Base-by-base conservation (phyloP, 2,329 filamentous ascomycete genomes). In the Neonectria faginata region DNA sequence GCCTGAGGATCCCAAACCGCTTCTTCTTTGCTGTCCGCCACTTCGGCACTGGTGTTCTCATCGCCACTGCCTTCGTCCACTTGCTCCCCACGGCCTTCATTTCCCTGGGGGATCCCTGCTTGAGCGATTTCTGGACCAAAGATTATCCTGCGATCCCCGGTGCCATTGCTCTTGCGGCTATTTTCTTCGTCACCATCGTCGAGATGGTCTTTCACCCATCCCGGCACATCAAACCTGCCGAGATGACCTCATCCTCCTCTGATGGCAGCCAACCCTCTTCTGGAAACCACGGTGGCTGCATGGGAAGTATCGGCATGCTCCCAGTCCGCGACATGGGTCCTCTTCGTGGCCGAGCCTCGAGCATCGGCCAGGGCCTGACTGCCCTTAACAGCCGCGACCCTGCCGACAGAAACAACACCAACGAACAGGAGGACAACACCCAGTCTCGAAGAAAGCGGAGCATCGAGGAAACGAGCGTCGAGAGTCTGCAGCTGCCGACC, bases 61-160 rank as follows among this genome's bases (percentile, higher is more conserved):
- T 89, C 48, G 88, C 92, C 27, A 95, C 92, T 1, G 92, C 92
- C 57, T 95, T 96, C 73, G 91, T 94, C 31, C 92, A 94, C 80
- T 81, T 91, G 33, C 84, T 91, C 9, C 89, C 88, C 48, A 91
- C 87, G 2, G 89, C 89, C 5, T 92, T 92, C 68, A 75, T 82
- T 57, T 88, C 87, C 8, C 82, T 91, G 11, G 88, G 84, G 44
- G 82, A 91, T 70, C 88, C 87, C 11, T 92, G 89, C 74, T 86
- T 97, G 1, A 90, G 91, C 12, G 81, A 83, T 58, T 92, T 94
- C 75, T 97, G 93, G 88, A 94, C 87, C 73, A 73, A 89, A 47
- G 86, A 87, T 29, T 97, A 95, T 79, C 87, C 85, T 57, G 91
- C 92, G 22, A 92, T 96, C 81, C 89, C 93, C 1, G 93, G 93